A percentile compares a stretch with the other conserved stretches of the same genome.
These are phyloP conservation scores for Colletotrichum agaves DNA, from an alignment of 2,329 filamentous ascomycete genomes.

Conservation along the genomic window DNA sequence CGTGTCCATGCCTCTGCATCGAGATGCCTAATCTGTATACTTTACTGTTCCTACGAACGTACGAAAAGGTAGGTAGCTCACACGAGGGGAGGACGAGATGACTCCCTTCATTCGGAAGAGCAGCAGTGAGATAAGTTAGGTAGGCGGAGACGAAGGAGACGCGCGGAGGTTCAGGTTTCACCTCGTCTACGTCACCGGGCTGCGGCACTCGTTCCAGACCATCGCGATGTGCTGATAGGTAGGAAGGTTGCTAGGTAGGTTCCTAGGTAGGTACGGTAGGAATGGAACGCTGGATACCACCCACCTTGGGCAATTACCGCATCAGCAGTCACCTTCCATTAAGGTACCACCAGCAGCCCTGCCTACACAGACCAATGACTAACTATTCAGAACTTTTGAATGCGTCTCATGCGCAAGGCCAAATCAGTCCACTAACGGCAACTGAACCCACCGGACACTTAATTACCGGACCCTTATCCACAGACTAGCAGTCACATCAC, in stretches of 20 bases:
- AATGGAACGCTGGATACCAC: conserved; percentile 7
- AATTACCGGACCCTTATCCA: background rate
- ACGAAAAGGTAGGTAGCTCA: too few relatives aligned
- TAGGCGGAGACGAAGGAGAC: background rate
- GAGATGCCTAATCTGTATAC: background rate
- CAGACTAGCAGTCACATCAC: background rate
- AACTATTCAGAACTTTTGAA: too few relatives aligned
- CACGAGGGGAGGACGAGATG: too few relatives aligned
- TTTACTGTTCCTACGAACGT: too few relatives aligned
- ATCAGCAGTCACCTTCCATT: background rate
- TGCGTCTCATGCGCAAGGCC: too few relatives aligned
- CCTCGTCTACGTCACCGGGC: conserved; percentile 34
- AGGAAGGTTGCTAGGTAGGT: too few relatives aligned
- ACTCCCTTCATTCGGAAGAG: too few relatives aligned
- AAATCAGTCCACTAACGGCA: background rate
- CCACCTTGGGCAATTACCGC: conserved; percentile 14
- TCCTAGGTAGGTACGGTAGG: too few relatives aligned
- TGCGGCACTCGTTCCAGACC: conserved; percentile 12
- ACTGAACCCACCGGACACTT: background rate
- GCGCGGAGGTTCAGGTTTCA: background rate
- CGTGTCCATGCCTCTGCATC: background rate
- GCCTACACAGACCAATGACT: too few relatives aligned
- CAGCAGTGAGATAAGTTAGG: too few relatives aligned
- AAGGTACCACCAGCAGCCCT: background rate
- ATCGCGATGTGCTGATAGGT: background rate